Conservation (phyloP, 2,329 filamentous ascomycete genomes). For the Phoma sp. region DNA sequence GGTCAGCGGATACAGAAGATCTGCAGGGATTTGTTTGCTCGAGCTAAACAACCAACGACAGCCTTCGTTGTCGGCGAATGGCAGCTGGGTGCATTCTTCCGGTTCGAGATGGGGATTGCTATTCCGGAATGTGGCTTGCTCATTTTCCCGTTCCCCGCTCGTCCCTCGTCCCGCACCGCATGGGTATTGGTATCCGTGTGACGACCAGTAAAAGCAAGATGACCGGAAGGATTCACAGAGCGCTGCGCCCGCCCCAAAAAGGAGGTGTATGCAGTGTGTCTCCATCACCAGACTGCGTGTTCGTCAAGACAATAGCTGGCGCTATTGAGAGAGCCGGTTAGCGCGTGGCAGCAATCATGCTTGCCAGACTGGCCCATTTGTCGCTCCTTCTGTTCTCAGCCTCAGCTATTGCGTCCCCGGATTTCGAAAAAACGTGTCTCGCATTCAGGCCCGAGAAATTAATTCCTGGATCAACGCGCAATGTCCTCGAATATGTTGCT, state of each 20-base stretch:
- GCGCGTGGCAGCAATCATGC: conserved; percentile 5
- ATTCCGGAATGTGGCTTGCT: neutral
- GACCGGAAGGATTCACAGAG: neutral
- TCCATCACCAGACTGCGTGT: neutral
- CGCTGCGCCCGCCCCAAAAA: neutral
- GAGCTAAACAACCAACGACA: too few relatives aligned
- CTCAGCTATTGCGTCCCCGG: neutral
- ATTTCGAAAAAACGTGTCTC: conserved; percentile 26
- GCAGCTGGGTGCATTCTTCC: too few relatives aligned
- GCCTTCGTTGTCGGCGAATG: too few relatives aligned
- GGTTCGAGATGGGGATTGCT: neutral
- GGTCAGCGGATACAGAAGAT: too few relatives aligned
- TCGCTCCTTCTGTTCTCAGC: conserved; percentile 9
- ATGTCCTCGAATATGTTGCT: conserved; percentile 40
- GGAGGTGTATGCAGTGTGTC: neutral
- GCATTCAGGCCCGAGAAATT: conserved; percentile 26
- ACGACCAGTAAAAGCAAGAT: conserved; percentile 4
- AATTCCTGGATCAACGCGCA: conserved; percentile 23
- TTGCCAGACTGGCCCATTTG: neutral
- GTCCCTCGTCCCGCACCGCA: neutral
- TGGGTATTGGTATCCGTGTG: neutral
- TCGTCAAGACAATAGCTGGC: neutral
- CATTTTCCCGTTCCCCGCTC: conserved; percentile 4
- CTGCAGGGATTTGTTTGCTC: too few relatives aligned
- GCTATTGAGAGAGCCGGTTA: neutral